Percentiles rank a stretch among this genome's conserved stretches.
Conservation (phyloP, 2,329 filamentous ascomycete genomes). For the Pseudogymnoascus sp. region DNA sequence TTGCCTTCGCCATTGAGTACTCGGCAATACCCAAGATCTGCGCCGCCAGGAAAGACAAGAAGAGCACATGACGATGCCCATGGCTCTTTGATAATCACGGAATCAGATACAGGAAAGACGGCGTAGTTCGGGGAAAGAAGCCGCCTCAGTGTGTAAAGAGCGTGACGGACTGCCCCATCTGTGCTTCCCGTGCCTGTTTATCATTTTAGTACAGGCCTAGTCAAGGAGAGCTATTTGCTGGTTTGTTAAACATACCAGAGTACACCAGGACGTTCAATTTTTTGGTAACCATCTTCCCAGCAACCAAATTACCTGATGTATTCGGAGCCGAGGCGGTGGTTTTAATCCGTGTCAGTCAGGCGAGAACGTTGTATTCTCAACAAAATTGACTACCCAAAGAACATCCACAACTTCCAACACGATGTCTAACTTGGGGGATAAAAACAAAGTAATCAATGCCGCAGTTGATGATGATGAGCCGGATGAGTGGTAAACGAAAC, state of each 20-base stretch:
- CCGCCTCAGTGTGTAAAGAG: constrained; percentile 76
- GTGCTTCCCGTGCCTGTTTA: constrained; percentile 72
- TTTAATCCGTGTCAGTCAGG: background rate
- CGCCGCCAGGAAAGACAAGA: constrained; percentile 86
- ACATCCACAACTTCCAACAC: constrained; percentile 2
- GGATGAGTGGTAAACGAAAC: constrained; percentile 74
- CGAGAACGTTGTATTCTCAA: constrained; percentile 11
- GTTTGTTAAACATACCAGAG: constrained; percentile 53
- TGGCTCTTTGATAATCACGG: constrained; percentile 79
- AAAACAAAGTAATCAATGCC: constrained; percentile 26
- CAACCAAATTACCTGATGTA: background rate
- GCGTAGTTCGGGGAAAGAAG: constrained; percentile 88
- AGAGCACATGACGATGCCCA: constrained; percentile 84
- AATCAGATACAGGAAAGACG: constrained; percentile 75
- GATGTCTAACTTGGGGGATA: constrained; percentile 28
- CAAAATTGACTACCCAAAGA: constrained; percentile 15
- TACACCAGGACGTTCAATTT: constrained; percentile 92
- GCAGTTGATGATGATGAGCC: constrained; percentile 73
- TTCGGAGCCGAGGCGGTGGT: background rate
- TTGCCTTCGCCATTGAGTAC: constrained; percentile 85
- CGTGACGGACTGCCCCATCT: constrained; percentile 81
- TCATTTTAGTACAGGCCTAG: background rate
- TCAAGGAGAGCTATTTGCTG: background rate
- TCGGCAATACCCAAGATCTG: constrained; percentile 87
- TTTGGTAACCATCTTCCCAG: constrained; percentile 50